These are phyloP conservation scores for Eimeria tenella DNA, from an alignment of 169 alveolate species.

Conservation along the genomic window DNA sequence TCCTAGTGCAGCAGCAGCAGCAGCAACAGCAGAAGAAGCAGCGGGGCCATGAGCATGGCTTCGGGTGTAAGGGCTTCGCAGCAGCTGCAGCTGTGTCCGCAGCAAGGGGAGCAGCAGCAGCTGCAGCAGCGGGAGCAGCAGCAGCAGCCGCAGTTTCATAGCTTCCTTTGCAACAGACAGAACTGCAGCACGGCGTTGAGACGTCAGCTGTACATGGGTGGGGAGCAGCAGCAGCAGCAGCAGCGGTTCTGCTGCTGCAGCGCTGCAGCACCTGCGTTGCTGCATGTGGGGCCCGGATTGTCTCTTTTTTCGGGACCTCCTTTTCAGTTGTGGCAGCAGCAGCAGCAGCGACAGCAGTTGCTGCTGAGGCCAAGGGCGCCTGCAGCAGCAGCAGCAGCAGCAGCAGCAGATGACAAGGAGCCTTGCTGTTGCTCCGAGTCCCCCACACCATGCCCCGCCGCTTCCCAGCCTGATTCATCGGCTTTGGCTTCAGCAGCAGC, in stretches of 20 bases:
- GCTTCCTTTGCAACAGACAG: neutral
- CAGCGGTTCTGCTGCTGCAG: neutral
- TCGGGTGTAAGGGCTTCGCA: too few species aligned
- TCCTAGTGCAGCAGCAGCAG: too few species aligned
- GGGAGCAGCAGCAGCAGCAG: neutral
- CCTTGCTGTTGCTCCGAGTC: neutral
- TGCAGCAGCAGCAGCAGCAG: neutral
- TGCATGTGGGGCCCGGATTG: neutral
- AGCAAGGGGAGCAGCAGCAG: slow-evolving; percentile 9
- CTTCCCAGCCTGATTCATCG: neutral
- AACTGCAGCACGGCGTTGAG: too few species aligned
- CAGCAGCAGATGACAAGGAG: neutral
- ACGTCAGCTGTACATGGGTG: neutral
- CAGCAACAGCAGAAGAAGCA: too few species aligned
- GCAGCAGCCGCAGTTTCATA: neutral
- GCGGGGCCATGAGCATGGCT: too few species aligned
- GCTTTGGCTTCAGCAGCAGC: neutral
- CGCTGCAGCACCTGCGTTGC: neutral
- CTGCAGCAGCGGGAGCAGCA: slow-evolving; percentile 3
- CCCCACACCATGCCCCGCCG: too few species aligned
- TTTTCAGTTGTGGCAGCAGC: too few species aligned
- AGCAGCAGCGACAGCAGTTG: neutral
- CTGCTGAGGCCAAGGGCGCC: neutral
- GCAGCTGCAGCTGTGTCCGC: neutral
- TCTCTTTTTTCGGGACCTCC: too few species aligned